phyloP scores from a whole-genome alignment of 805 yeast genomes.

The Cyberlindnera japonica region DNA sequence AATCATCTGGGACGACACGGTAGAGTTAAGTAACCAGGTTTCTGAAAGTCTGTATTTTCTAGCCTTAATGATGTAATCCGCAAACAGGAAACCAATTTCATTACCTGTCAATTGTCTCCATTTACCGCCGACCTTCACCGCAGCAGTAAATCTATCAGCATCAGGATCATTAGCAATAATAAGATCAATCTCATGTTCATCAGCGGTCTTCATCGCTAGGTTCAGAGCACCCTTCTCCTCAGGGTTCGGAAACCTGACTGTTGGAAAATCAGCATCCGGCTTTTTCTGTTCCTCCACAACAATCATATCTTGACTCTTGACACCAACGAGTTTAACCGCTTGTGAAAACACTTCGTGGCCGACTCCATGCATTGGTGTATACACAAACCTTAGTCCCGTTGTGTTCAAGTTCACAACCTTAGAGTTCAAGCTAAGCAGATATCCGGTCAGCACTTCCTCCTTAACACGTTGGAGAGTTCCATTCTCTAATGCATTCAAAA shows the following conservation, averaged over 20 bases:
- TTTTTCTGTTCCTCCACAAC: conserved; percentile 59
- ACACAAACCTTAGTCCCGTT: conserved; percentile 51
- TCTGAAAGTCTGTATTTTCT: conserved; percentile 25
- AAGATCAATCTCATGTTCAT: conserved; percentile 39
- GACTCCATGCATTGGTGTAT: conserved; percentile 96
- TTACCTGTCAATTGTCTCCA: conserved; percentile 91
- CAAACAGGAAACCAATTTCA: conserved; percentile 84
- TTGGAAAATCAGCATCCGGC: conserved; percentile 85
- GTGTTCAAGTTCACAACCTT: conserved; percentile 32
- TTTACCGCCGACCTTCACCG: conserved; percentile 43
- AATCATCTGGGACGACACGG: conserved; percentile 87
- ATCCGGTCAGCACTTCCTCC: conserved; percentile 39
- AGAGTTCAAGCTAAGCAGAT: conserved; percentile 33
- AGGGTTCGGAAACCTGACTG: conserved; percentile 91
- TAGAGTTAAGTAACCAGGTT: conserved; percentile 71
- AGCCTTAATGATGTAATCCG: conserved; percentile 52
- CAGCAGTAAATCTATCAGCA: conserved; percentile 90
- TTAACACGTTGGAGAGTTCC: conserved; percentile 38
- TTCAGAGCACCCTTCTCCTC: conserved; percentile 92
- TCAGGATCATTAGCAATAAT: conserved; percentile 95
- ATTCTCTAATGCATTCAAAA: conserved; percentile 27
- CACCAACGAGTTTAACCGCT: conserved; percentile 37
- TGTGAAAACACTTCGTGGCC: conserved; percentile 60
- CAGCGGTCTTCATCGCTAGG: conserved; percentile 63
- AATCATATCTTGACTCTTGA: conserved; percentile 25